phyloP scores from a whole-genome alignment of 2,329 filamentous ascomycete species.

The Paracorniculantispora psalliotae region DNA sequence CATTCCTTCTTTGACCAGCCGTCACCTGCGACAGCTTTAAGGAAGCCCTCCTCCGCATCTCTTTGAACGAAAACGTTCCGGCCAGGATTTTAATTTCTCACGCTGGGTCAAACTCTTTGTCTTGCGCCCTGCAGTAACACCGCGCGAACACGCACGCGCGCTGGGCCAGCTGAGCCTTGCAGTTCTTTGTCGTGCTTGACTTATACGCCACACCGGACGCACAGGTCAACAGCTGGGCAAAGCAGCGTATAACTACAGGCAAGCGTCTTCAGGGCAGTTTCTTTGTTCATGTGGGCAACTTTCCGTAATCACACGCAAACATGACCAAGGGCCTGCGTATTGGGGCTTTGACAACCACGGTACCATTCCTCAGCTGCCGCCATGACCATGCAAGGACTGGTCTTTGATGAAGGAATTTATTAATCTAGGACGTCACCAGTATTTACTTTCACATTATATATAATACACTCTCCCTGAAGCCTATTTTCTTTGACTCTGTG shows the following conservation, averaged over 20 bases:
- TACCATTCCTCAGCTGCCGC: not conserved
- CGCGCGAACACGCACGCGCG: no score
- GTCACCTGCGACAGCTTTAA: not conserved
- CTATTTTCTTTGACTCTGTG: not conserved
- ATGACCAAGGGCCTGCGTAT: not conserved
- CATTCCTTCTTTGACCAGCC: not conserved
- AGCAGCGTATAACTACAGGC: not conserved
- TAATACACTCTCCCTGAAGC: not conserved
- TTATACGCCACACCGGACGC: conserved; percentile 10
- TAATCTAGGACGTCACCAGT: not conserved
- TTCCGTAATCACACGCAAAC: not conserved
- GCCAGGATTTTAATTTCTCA: not conserved
- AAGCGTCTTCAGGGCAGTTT: not conserved
- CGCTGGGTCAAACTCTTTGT: not conserved
- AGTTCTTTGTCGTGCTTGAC: not conserved
- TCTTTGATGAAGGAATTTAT: not conserved
- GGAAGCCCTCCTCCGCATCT: not conserved
- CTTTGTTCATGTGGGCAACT: not conserved
- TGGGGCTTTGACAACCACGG: not conserved
- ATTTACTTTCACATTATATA: not conserved
- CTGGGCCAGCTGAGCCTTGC: no score
- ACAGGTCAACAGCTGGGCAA: conserved; percentile 1
- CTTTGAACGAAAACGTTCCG: not conserved
- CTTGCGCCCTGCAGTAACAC: no score
- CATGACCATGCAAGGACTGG: not conserved